Conservation (phyloP, 1,284 basidiomycete genomes). For the Retiboletus flavoniger region DNA sequence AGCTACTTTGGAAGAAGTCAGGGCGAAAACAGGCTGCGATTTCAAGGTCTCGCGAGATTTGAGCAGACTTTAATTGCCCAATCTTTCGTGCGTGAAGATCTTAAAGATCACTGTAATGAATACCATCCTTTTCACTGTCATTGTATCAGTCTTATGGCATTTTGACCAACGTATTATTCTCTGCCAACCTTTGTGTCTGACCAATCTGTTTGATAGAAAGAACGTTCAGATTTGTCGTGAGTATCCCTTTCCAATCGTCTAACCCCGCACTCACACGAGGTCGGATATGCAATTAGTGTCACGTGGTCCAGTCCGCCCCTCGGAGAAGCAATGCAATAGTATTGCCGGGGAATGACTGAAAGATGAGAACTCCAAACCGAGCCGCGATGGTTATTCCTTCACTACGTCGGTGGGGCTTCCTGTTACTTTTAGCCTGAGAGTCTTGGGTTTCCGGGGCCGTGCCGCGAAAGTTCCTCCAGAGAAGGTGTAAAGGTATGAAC, state of each 20-base stretch:
- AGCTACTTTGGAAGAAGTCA: slow-evolving; percentile 80
- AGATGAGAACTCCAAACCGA: slow-evolving; percentile 9
- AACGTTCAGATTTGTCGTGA: background rate
- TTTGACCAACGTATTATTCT: background rate
- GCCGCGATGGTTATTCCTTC: slow-evolving; percentile 2
- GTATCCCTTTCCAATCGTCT: background rate
- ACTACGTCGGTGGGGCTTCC: background rate
- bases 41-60: slow-evolving; percentile 60
- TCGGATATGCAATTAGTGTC: background rate
- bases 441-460: background rate
- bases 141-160: background rate
- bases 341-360: slow-evolving; percentile 10
- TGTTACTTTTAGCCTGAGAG: background rate
- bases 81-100: slow-evolving; percentile 1
- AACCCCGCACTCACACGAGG: slow-evolving; percentile 2
- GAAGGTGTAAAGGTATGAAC: slow-evolving; percentile 15
- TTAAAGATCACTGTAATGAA: slow-evolving; percentile 7
- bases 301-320: slow-evolving; percentile 2
- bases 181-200: background rate
- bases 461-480: background rate
- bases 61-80: slow-evolving; percentile 31
- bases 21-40: slow-evolving; percentile 78
- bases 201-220: background rate
- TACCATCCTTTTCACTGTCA: slow-evolving; percentile 4
- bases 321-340: background rate